phyloP scores from a whole-genome alignment of 139 green algal genomes.

The Micractinium sp. region DNA sequence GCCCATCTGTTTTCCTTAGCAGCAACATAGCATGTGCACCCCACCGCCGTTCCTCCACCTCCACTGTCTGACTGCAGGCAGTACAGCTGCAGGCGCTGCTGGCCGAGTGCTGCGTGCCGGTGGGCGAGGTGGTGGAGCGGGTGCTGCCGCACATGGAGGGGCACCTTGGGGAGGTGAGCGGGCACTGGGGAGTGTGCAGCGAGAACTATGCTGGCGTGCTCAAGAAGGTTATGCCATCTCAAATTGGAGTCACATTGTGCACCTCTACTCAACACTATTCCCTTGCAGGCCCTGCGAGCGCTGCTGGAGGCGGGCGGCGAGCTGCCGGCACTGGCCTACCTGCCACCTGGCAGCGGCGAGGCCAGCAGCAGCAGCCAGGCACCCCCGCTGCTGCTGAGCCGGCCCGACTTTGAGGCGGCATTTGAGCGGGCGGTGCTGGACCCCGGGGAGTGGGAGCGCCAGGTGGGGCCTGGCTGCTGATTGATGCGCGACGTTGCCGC shows the following conservation, averaged over 20 bases:
- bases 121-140: background rate
- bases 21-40: too few species aligned
- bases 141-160: background rate
- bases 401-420: background rate
- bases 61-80: background rate
- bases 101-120: background rate
- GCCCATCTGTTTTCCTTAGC: too few species aligned
- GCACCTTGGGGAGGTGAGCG: background rate
- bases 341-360: background rate
- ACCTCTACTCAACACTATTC: too few species aligned
- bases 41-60: too few species aligned
- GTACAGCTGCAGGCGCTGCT: background rate
- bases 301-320: background rate
- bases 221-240: too few species aligned
- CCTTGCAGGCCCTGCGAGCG: background rate
- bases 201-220: too few species aligned
- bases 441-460: background rate
- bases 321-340: background rate
- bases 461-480: background rate
- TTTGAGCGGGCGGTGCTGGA: background rate
- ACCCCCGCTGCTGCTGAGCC: background rate
- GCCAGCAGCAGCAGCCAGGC: background rate
- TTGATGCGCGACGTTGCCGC: too few species aligned
- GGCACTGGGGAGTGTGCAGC: too few species aligned
- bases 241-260: too few species aligned